These are phyloP conservation scores for Triticum monococcum DNA, from an alignment of 176 grass and related monocot species.

Conservation along the genomic window DNA sequence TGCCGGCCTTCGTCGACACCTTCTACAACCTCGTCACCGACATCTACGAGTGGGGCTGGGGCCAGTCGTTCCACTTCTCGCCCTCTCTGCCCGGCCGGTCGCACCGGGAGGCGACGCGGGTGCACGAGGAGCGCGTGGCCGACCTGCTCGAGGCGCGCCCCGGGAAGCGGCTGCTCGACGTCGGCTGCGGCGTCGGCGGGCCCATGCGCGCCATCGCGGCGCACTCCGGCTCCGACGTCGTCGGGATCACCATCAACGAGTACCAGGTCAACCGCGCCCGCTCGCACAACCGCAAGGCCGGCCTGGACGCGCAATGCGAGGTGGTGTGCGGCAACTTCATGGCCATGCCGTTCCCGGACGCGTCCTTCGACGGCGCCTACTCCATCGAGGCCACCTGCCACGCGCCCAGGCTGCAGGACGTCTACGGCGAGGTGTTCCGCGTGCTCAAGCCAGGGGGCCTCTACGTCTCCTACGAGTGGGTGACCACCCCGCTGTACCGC, in stretches of 20 bases:
- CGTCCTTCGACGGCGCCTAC: constrained; percentile 83
- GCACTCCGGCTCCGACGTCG: constrained; percentile 60
- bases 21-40: constrained; percentile 99
- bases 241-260: constrained; percentile 96
- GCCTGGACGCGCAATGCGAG: constrained; percentile 65
- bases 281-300: constrained; percentile 78
- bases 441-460: constrained; percentile 74
- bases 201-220: constrained; percentile 90
- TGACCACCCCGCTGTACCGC: constrained; percentile 77
- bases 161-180: constrained; percentile 62
- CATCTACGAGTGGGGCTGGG: constrained; percentile 99
- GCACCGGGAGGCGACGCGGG: constrained; percentile 81
- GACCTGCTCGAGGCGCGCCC: constrained; percentile 57
- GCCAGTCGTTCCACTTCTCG: constrained; percentile 97
- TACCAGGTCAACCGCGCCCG: constrained; percentile 92
- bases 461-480: constrained; percentile 94
- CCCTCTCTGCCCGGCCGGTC: constrained; percentile 67
- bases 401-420: constrained; percentile 79
- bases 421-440: constrained; percentile 80
- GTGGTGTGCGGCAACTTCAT: constrained; percentile 95
- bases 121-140: constrained; percentile 83
- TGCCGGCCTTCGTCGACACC: constrained; percentile 89
- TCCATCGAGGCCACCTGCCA: constrained; percentile 99
- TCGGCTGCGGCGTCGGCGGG: constrained; percentile 83
- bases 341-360: constrained; percentile 73